Conservation (phyloP, 2,329 filamentous ascomycete genomes). For the Apiospora koreana region DNA sequence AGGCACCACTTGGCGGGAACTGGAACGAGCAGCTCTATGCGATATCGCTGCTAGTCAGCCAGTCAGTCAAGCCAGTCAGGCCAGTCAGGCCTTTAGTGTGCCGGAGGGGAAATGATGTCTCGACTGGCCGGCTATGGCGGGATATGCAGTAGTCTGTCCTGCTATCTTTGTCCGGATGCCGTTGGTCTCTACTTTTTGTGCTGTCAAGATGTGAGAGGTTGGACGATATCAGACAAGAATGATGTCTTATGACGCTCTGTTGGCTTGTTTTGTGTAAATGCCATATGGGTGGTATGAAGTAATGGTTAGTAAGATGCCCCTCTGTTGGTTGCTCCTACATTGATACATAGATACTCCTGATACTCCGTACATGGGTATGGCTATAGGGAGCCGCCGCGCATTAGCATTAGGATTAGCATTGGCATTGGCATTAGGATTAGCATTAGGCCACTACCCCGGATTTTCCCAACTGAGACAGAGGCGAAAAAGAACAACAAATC, state of each 20-base stretch:
- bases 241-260: not conserved
- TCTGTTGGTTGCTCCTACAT: not conserved
- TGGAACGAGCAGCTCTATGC: not conserved
- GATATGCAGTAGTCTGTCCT: not conserved
- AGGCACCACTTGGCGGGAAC: not conserved
- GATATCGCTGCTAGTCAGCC: not conserved
- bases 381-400: conserved; percentile 2
- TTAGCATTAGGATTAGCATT: not conserved
- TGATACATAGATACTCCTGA: no score
- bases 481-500: not conserved
- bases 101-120: not conserved
- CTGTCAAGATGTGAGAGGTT: not conserved
- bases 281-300: not conserved
- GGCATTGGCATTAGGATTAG: not conserved
- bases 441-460: not conserved
- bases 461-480: conserved; percentile 2
- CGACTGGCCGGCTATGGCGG: not conserved
- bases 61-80: no score
- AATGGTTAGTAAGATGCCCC: no score
- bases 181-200: not conserved
- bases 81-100: not conserved
- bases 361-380: not conserved
- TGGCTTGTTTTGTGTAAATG: not conserved
- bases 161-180: not conserved
- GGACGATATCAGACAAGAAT: not conserved